These are phyloP conservation scores for Epicoccum sorghinum DNA, from an alignment of 2,329 filamentous ascomycete genomes.

Conservation along the genomic window DNA sequence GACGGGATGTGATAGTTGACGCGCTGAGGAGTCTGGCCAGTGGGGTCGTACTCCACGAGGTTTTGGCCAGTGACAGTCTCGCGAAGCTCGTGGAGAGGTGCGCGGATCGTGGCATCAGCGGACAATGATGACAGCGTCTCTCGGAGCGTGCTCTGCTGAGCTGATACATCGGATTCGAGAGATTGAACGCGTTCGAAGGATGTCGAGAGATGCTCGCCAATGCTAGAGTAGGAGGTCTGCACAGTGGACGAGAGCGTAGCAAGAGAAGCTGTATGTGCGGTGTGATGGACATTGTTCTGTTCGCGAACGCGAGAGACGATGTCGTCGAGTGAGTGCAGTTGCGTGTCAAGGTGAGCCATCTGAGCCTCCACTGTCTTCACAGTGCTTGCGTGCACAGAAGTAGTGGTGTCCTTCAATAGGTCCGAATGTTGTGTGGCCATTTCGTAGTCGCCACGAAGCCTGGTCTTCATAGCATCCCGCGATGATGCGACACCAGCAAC, in stretches of 20 bases:
- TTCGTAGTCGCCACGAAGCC: constrained; percentile 85
- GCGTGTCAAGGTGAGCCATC: constrained; percentile 81
- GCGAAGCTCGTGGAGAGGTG: constrained; percentile 74
- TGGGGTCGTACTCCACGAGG: constrained; percentile 81
- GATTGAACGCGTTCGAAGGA: constrained; percentile 71
- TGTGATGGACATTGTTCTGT: constrained; percentile 80
- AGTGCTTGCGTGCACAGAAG: constrained; percentile 88
- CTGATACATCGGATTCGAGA: constrained; percentile 71
- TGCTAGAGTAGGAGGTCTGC: constrained; percentile 72
- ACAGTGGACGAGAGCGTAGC: constrained; percentile 69
- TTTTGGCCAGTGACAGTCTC: constrained; percentile 67
- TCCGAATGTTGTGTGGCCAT: constrained; percentile 77
- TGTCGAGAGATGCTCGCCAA: constrained; percentile 72
- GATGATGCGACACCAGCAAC: constrained; percentile 74
- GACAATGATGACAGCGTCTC: constrained; percentile 67
- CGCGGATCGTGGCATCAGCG: constrained; percentile 62
- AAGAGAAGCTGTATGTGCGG: constrained; percentile 71
- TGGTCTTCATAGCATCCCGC: constrained; percentile 77
- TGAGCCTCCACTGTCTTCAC: constrained; percentile 89
- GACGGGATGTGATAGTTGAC: constrained; percentile 80
- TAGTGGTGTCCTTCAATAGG: constrained; percentile 82
- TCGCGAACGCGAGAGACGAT: constrained; percentile 83
- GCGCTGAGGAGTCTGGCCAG: constrained; percentile 85
- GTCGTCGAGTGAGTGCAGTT: constrained; percentile 88
- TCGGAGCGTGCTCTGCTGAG: constrained; percentile 64